Conservation (phyloP, 31 red algal species). For the Endocladia muricata region DNA sequence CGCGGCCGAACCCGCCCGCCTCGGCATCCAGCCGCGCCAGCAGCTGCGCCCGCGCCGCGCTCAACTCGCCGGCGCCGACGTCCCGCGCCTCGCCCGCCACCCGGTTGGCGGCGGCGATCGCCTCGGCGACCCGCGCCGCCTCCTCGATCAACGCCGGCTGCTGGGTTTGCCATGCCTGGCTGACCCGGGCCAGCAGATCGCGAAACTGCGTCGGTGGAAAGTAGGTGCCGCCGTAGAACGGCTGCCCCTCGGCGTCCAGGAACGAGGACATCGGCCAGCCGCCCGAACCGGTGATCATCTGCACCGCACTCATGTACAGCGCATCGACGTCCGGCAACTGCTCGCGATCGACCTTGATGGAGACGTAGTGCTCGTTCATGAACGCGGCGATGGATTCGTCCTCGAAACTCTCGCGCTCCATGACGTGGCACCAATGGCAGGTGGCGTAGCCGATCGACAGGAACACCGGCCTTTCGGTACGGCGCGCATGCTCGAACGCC, state of each 20-base stretch:
- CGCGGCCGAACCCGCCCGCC: neutral
- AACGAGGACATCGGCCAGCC: neutral
- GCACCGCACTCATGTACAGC: neutral
- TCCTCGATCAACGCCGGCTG: neutral
- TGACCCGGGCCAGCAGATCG: neutral
- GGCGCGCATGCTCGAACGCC: too few species aligned
- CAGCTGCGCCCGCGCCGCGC: too few species aligned
- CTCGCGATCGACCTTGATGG: neutral
- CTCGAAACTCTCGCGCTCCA: neutral
- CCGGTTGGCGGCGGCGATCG: neutral
- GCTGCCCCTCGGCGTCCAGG: neutral
- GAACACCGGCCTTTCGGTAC: too few species aligned
- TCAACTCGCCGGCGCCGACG: neutral
- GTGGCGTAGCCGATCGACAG: neutral
- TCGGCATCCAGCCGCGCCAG: too few species aligned
- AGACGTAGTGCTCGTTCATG: neutral
- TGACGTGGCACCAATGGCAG: conserved; percentile 1
- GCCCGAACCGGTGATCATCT: neutral
- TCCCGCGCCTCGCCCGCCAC: neutral
- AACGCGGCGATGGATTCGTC: neutral
- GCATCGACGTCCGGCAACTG: neutral
- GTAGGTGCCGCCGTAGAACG: neutral
- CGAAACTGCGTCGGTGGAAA: neutral
- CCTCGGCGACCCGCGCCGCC: neutral
- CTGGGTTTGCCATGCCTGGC: neutral